These are phyloP conservation scores for Cladosporium cucumerinum DNA, from an alignment of 2,329 filamentous ascomycete species.

Conservation along the genomic window DNA sequence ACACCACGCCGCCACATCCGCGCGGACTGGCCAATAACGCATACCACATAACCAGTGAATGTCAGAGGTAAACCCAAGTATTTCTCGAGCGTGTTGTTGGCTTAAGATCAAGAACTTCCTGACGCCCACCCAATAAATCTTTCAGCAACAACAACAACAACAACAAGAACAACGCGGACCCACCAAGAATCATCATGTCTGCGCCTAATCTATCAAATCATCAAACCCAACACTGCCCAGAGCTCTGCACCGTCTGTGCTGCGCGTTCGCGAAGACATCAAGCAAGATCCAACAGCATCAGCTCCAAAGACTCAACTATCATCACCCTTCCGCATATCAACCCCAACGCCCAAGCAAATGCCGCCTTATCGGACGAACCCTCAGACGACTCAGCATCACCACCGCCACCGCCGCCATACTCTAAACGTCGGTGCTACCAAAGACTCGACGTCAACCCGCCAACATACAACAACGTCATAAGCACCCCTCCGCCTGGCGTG, in stretches of 20 bases:
- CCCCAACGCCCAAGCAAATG: neutral
- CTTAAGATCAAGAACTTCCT: too few relatives aligned
- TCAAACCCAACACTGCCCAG: neutral
- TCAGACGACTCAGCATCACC: neutral
- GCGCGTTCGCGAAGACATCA: conserved; percentile 1
- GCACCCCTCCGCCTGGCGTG: neutral
- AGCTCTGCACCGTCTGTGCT: neutral
- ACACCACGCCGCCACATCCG: conserved; percentile 1
- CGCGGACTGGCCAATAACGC: neutral
- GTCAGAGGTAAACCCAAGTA: too few relatives aligned
- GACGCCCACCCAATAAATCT: neutral
- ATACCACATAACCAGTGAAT: neutral
- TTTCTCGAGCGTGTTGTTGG: neutral
- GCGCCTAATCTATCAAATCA: neutral
- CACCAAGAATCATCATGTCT: neutral
- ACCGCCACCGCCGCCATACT: conserved; percentile 9
- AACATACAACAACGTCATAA: neutral
- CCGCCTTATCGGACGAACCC: neutral
- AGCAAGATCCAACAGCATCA: neutral
- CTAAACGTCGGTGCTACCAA: conserved; percentile 1
- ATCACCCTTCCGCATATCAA: neutral
- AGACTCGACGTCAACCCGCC: neutral
- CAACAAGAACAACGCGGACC: neutral
- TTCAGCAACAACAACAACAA: neutral
- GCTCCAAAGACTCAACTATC: neutral